These are phyloP conservation scores for Spathaspora boniae DNA, from an alignment of 805 yeast species.

Conservation along the genomic window DNA sequence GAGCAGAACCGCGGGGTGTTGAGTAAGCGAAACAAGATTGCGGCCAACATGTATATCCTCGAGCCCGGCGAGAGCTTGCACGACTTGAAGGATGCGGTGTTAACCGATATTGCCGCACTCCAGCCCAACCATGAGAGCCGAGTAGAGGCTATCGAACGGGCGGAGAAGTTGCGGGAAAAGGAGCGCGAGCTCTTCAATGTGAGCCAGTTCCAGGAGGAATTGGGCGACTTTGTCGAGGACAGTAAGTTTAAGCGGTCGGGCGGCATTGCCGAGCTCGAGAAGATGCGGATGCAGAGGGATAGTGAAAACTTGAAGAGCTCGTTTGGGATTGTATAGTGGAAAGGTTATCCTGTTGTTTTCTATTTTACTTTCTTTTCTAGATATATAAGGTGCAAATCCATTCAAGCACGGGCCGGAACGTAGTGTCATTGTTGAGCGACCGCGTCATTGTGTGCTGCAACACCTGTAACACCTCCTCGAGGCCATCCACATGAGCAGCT, in stretches of 20 bases:
- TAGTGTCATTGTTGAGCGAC: neutral
- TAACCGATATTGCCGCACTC: conserved; percentile 74
- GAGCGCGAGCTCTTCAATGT: conserved; percentile 56
- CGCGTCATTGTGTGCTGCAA: neutral
- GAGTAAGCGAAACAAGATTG: conserved; percentile 33
- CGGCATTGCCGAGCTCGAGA: conserved; percentile 84
- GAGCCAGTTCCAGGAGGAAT: conserved; percentile 78
- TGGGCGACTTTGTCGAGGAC: conserved; percentile 80
- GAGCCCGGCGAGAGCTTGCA: conserved; percentile 63
- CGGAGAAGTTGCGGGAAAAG: conserved; percentile 74
- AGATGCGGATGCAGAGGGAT: conserved; percentile 63
- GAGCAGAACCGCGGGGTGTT: conserved; percentile 67
- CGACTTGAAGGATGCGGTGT: conserved; percentile 68
- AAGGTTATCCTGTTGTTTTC: neutral
- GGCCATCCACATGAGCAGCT: no score
- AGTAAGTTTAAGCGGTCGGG: conserved; percentile 76
- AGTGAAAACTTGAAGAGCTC: conserved; percentile 60
- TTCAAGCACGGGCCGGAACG: neutral
- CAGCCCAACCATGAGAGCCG: conserved; percentile 83
- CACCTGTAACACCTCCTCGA: neutral
- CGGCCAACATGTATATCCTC: conserved; percentile 45
- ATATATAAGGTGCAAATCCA: neutral
- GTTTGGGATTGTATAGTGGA: conserved; percentile 26
- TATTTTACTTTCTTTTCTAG: no score
- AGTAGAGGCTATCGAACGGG: conserved; percentile 82